Evolutionary conservation across 139 green algal genomes (phyloP).

Genomic region (Haematococcus sp.): DNA sequence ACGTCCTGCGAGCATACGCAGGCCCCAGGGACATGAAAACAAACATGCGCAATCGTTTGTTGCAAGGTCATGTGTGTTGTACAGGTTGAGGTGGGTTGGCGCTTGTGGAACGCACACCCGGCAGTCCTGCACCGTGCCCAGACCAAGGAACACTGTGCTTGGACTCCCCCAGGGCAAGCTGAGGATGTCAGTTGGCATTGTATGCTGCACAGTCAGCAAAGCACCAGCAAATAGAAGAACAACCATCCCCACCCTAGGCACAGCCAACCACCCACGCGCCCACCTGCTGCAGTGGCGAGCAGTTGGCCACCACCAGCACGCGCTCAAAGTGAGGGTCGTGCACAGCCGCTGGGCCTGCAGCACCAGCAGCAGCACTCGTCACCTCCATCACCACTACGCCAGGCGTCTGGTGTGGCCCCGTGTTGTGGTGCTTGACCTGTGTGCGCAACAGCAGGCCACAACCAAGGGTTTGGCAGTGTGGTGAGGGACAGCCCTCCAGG

Average conservation of each 20-base stretch:
- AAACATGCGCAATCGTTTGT: not conserved
- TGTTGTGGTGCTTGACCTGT: no score
- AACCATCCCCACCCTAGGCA: no score
- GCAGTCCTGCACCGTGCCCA: not conserved
- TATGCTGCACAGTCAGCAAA: no score
- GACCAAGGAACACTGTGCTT: not conserved
- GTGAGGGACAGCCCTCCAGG: no score
- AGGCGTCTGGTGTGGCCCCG: constrained; percentile 17
- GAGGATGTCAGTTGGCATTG: not conserved
- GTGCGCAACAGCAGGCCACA: not conserved
- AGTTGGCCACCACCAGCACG: constrained; percentile 57
- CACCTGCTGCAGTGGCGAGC: constrained; percentile 18
- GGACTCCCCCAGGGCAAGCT: not conserved
- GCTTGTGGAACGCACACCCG: not conserved
- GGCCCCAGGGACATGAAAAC: not conserved
- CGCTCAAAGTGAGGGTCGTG: constrained; percentile 44
- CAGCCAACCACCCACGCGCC: not conserved
- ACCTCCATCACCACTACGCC: constrained; percentile 71
- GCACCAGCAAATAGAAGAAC: no score
- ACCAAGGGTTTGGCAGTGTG: not conserved
- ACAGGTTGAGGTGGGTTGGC: not conserved
- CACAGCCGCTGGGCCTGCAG: constrained; percentile 9
- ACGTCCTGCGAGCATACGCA: not conserved
- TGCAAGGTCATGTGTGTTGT: not conserved
- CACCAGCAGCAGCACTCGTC: constrained; percentile 26